Evolutionary conservation across 176 grass and related monocot genomes (phyloP).

Genomic region (Chloris gayana): DNA sequence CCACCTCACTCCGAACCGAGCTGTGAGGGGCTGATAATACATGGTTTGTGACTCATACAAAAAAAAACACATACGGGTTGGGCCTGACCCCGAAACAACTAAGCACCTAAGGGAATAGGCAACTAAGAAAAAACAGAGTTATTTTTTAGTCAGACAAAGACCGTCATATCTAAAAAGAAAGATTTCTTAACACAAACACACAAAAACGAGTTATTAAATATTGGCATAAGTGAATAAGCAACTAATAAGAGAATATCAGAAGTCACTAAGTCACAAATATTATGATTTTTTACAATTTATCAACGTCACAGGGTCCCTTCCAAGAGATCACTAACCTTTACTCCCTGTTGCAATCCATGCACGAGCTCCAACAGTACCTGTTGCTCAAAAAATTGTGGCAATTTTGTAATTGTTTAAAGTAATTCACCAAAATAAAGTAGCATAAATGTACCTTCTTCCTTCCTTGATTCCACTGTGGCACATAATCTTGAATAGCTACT

Average conservation of each 20-base stretch:
- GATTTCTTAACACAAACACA: not conserved
- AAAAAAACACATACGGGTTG: too few species aligned
- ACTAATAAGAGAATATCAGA: not conserved
- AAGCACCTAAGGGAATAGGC: too few species aligned
- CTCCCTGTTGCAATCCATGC: constrained; percentile 86
- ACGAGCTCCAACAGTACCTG: constrained; percentile 43
- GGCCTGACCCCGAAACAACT: too few species aligned
- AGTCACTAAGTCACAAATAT: not conserved
- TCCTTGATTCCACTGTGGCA: constrained; percentile 53
- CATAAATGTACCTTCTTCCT: constrained; percentile 35
- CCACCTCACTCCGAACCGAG: too few species aligned
- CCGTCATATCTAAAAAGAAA: not conserved
- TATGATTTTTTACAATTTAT: not conserved
- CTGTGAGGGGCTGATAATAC: too few species aligned
- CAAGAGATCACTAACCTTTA: constrained; percentile 58
- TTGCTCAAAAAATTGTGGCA: constrained; percentile 43
- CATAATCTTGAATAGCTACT: constrained; percentile 88
- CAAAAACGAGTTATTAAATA: not conserved
- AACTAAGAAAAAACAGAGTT: too few species aligned
- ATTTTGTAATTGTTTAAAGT: constrained; percentile 17
- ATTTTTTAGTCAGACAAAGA: not conserved
- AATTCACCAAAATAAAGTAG: constrained; percentile 21
- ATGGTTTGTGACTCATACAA: too few species aligned
- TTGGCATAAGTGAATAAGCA: not conserved
- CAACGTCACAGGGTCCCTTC: constrained; percentile 4